A percentile compares a stretch with the other conserved stretches of the same genome.
Evolutionary conservation across 2,329 filamentous ascomycete species (phyloP).

Genomic region (Pyrenophora seminiperda): DNA sequence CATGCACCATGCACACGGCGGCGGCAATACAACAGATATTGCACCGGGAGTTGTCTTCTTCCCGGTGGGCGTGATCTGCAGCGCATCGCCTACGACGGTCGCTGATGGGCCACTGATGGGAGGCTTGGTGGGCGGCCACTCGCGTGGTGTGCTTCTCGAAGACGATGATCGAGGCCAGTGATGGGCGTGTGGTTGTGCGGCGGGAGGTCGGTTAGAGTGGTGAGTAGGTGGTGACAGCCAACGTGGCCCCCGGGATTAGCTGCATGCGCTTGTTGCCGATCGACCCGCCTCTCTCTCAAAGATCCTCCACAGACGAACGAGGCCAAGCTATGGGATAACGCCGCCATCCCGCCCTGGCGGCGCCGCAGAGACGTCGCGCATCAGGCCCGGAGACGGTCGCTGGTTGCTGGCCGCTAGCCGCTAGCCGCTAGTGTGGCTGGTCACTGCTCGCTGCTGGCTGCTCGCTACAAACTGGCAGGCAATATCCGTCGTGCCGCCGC

Average conservation of each 20-base stretch:
- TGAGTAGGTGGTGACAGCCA: conserved; percentile 35
- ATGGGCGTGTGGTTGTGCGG: conserved; percentile 23
- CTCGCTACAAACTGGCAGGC: conserved; percentile 38
- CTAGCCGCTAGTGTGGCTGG: no score
- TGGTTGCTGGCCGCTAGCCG: no score
- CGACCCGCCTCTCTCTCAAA: conserved; percentile 45
- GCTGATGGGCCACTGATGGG: neutral
- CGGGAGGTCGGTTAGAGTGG: conserved; percentile 29
- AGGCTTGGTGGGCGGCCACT: conserved; percentile 23
- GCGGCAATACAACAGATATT: conserved; percentile 10
- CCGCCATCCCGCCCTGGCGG: conserved; percentile 44
- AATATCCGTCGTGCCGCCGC: conserved; percentile 34
- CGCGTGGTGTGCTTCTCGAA: conserved; percentile 33
- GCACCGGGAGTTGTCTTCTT: neutral
- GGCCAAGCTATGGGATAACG: conserved; percentile 43
- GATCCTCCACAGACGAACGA: conserved; percentile 46
- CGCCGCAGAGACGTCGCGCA: conserved; percentile 37
- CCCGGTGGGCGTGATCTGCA: conserved; percentile 5
- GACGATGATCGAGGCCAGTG: conserved; percentile 10
- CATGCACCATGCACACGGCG: neutral
- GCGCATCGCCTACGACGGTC: neutral
- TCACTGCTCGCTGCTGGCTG: no score
- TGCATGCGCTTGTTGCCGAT: conserved; percentile 49
- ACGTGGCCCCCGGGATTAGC: conserved; percentile 48
- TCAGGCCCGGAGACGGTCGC: conserved; percentile 38